Evolutionary conservation across 805 yeast species (phyloP).

Genomic region (Cyberlindnera misumaiensis): DNA sequence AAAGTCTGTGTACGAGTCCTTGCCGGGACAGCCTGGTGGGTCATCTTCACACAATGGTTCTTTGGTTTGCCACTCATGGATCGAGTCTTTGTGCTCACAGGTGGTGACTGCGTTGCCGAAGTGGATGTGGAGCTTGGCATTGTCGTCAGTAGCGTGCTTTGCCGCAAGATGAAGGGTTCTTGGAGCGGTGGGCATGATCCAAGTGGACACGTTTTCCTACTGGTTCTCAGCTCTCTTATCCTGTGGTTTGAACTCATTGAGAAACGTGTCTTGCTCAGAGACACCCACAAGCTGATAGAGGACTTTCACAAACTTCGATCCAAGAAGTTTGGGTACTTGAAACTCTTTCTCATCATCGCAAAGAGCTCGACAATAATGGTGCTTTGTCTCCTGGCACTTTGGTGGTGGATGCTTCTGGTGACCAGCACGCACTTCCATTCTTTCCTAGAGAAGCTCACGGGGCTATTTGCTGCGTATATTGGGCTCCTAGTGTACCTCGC

Average conservation of each 20-base stretch:
- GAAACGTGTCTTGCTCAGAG: slow-evolving; percentile 26
- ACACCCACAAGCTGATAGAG: slow-evolving; percentile 17
- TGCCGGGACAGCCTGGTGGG: slow-evolving; percentile 67
- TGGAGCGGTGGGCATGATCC: slow-evolving; percentile 95
- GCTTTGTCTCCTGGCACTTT: slow-evolving; percentile 36
- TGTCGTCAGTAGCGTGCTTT: slow-evolving; percentile 21
- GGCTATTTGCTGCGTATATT: slow-evolving; percentile 54
- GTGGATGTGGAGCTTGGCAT: not conserved
- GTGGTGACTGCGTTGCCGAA: slow-evolving; percentile 60
- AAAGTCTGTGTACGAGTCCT: slow-evolving; percentile 10
- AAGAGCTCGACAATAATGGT: slow-evolving; percentile 22
- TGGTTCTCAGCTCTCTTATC: slow-evolving; percentile 59
- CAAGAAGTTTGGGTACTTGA: not conserved
- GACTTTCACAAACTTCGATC: slow-evolving; percentile 1
- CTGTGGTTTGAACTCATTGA: slow-evolving; percentile 59
- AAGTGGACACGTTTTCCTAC: slow-evolving; percentile 83
- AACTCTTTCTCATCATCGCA: not conserved
- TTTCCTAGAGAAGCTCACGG: slow-evolving; percentile 64
- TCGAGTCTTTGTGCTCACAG: slow-evolving; percentile 66
- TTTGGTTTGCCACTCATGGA: slow-evolving; percentile 89
- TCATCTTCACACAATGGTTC: slow-evolving; percentile 79
- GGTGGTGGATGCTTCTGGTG: slow-evolving; percentile 85
- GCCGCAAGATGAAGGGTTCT: slow-evolving; percentile 55
- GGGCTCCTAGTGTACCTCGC: slow-evolving; percentile 32
- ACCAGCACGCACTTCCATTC: slow-evolving; percentile 86